Base-by-base conservation (phyloP, 495 filamentous ascomycete species). In the Achaetomiella virescens region DNA sequence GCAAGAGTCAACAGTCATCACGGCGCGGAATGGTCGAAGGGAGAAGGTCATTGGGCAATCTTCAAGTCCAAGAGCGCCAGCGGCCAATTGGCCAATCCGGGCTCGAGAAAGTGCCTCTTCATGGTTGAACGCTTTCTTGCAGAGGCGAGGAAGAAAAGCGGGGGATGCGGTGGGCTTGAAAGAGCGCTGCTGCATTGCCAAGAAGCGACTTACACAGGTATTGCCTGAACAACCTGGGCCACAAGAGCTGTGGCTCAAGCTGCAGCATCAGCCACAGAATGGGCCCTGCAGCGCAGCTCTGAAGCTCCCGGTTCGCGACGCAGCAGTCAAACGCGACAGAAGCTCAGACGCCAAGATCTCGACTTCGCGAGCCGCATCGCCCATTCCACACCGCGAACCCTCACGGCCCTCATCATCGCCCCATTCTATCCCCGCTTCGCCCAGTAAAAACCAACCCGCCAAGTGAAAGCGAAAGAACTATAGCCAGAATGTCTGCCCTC, bases 401-500 rank as follows among this genome's bases (percentile, higher is more conserved):
- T 11, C 10, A n/a, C 3, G 40, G 11, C 31, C 31, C 45, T 17
- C 7, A 24, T 14, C 7, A 18, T 22, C 10, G 22, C 8, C 35
- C 33, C 33, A 51, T 38, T 25, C 33, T 2, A 31, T 29, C 24
- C 10, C 27, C 12, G 44, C 44, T 3, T 5, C 22, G 17, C 6
- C 4, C 42, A 45, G 22, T 1, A 45, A 42, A 21, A 8, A 8
- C 15, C 6, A 42, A 46, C 21, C n/a, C n/a, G n/a, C n/a, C n/a
- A n/a, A n/a, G n/a, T n/a, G n/a, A n/a, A n/a, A n/a, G n/a, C n/a
- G n/a, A 37, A 17, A 38, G 24, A 50, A 38, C 18, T 42, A 21
- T 24, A 21, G 51, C 40, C 17, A 64, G 55, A 31, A 73, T 73
- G 70, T 69, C 70, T 9, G 74, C 74, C 59, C 69, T 76, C 69